phyloP scores from a whole-genome alignment of 139 green algal genomes.

The Tetradesmus lagerheimii region DNA sequence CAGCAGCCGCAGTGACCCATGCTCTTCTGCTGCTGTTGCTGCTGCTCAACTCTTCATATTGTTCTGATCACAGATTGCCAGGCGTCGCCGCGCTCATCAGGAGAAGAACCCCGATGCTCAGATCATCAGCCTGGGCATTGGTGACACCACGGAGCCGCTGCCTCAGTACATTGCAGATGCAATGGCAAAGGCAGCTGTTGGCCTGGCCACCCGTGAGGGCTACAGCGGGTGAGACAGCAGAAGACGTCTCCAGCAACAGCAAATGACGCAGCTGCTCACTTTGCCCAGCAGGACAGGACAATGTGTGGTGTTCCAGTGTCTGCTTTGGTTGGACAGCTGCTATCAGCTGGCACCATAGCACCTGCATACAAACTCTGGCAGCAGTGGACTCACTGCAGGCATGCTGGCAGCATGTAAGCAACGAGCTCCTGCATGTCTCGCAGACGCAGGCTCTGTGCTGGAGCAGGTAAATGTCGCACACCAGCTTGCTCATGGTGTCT shows the following conservation, averaged over 20 bases:
- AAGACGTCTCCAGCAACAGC: not conserved
- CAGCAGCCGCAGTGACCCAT: no score
- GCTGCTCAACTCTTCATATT: not conserved
- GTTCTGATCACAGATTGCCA: conserved; percentile 85
- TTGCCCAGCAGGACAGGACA: not conserved
- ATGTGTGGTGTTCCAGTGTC: not conserved
- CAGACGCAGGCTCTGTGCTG: not conserved
- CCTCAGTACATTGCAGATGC: conserved; percentile 87
- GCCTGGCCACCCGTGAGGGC: conserved; percentile 91
- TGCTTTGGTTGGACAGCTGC: not conserved
- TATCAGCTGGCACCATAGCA: not conserved
- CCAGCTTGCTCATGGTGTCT: not conserved
- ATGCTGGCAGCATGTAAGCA: not conserved
- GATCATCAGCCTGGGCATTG: conserved; percentile 98
- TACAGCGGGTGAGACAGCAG: conserved; percentile 87
- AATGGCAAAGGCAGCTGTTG: conserved; percentile 84
- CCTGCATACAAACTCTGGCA: not conserved
- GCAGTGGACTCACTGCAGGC: no score
- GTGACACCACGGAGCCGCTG: conserved; percentile 99
- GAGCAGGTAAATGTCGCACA: not conserved
- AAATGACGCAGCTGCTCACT: not conserved
- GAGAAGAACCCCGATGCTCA: conserved; percentile 95
- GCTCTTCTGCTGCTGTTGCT: not conserved
- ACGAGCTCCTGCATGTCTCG: not conserved
- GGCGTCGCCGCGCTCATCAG: conserved; percentile 91